Conservation (phyloP, 1,284 basidiomycete species). For the Malassezia sp. region DNA sequence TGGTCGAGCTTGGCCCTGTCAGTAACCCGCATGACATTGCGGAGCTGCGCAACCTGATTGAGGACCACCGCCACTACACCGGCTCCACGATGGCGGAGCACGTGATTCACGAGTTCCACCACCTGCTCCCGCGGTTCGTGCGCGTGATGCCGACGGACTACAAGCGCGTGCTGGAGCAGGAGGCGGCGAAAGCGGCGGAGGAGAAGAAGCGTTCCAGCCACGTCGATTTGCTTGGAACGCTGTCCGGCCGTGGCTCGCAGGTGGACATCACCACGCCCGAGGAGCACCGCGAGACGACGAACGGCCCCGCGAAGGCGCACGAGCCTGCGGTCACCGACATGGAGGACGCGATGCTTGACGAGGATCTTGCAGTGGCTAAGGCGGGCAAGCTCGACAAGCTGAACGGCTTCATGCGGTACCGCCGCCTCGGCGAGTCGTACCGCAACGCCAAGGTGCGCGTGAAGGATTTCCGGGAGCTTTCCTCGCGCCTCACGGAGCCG, state of each 20-base stretch:
- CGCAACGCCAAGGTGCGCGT: constrained; percentile 34
- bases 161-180: constrained; percentile 43
- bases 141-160: constrained; percentile 43
- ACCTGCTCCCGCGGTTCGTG: constrained; percentile 40
- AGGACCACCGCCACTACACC: constrained; percentile 45
- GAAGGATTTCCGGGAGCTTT: constrained; percentile 44
- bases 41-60: constrained; percentile 42
- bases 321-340: constrained; percentile 39
- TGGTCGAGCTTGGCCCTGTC: constrained; percentile 40
- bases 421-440: constrained; percentile 42
- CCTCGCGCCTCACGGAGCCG: constrained; percentile 34
- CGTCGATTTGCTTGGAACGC: constrained; percentile 41
- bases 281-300: constrained; percentile 19
- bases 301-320: constrained; percentile 24
- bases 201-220: constrained; percentile 45
- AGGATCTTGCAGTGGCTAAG: constrained; percentile 35
- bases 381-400: constrained; percentile 42
- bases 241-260: constrained; percentile 38
- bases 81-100: constrained; percentile 38
- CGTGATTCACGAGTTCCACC: constrained; percentile 41
- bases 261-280: constrained; percentile 31
- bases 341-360: constrained; percentile 44
- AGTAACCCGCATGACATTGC: constrained; percentile 40
- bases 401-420: constrained; percentile 46
- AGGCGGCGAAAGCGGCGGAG: constrained; percentile 40